Evolutionary conservation across 2,329 filamentous ascomycete species (phyloP).

Genomic region (Diplodia intermedia): DNA sequence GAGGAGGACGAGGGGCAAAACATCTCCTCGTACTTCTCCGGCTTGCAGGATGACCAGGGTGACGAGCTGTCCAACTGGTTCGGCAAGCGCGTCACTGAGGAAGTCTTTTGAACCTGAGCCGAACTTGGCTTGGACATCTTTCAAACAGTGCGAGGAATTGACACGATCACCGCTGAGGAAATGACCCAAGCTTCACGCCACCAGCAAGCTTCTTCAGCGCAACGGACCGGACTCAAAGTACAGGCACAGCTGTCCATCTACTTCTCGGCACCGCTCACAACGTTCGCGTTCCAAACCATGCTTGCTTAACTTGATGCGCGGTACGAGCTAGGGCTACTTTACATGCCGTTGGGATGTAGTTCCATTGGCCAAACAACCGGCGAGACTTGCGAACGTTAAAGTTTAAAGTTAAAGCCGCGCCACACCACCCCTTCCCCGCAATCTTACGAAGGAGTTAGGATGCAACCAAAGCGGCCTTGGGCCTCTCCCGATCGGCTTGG

Average conservation of each 20-base stretch:
- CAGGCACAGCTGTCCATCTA: not conserved
- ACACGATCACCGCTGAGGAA: not conserved
- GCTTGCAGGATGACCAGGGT: conserved; percentile 55
- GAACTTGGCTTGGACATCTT: not conserved
- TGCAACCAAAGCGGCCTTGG: no score
- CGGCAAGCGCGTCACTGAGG: conserved; percentile 72
- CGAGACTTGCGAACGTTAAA: no score
- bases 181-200: not conserved
- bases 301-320: not conserved
- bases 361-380: not conserved
- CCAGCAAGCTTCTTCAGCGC: not conserved
- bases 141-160: not conserved
- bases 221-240: not conserved
- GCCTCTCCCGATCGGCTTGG: no score
- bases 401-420: no score
- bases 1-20: conserved; percentile 71
- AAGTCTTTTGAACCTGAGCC: conserved; percentile 66
- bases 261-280: not conserved
- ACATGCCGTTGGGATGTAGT: not conserved
- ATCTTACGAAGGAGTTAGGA: no score
- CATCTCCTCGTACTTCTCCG: conserved; percentile 77
- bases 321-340: not conserved
- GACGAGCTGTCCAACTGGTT: conserved; percentile 84
- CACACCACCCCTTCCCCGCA: no score
- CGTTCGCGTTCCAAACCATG: not conserved